Conservation (phyloP, 148 eudicot species). For the Rhododendron ovatum region DNA sequence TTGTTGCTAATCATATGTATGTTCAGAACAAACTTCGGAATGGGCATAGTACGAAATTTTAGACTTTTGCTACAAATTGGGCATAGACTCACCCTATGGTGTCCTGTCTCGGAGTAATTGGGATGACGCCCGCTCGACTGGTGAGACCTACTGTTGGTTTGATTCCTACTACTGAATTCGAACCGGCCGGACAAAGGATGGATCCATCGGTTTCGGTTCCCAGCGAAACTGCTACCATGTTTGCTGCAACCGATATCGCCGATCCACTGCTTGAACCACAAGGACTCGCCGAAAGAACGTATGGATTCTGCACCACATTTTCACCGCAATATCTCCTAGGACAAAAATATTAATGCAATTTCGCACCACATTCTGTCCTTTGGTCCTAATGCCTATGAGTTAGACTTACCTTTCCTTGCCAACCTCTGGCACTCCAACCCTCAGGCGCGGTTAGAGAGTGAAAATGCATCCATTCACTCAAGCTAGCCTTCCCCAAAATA, state of each 20-base stretch:
- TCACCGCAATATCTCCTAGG: not conserved
- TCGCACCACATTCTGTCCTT: too few relatives aligned
- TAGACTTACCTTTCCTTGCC: constrained; percentile 26
- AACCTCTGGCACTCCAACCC: constrained; percentile 34
- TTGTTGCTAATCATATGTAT: too few relatives aligned
- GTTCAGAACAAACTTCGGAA: too few relatives aligned
- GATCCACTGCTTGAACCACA: constrained; percentile 74
- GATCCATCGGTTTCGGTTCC: constrained; percentile 71
- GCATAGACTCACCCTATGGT: constrained; percentile 37
- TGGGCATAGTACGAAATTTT: too few relatives aligned
- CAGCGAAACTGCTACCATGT: constrained; percentile 48
- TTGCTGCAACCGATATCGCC: constrained; percentile 59
- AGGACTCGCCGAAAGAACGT: constrained; percentile 38
- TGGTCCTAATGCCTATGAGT: not conserved
- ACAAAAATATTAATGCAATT: not conserved
- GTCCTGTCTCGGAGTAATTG: constrained; percentile 59
- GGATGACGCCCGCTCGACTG: constrained; percentile 61
- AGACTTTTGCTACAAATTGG: too few relatives aligned
- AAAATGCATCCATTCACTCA: constrained; percentile 30
- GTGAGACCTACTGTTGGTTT: constrained; percentile 74
- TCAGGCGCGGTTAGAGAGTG: constrained; percentile 6
- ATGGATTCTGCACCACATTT: constrained; percentile 48
- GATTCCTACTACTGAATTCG: constrained; percentile 54
- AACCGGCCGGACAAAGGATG: constrained; percentile 46
- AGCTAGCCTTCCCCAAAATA: constrained; percentile 34